Evolutionary conservation across 306 rosid species (phyloP).

Genomic region (Crotalaria pallida): DNA sequence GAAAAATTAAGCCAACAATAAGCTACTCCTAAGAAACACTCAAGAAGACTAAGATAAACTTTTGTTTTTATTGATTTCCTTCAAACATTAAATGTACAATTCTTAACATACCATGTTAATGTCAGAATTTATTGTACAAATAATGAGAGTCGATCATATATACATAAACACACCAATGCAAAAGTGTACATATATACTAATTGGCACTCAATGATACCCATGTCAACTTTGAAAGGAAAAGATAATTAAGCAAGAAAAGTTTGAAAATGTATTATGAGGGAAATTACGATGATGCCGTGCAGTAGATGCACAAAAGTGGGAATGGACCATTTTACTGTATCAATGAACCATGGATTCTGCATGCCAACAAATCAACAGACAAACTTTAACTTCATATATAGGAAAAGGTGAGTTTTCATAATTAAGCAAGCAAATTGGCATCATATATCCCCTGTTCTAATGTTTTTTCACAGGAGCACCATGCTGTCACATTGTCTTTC

Average conservation of each 20-base stretch:
- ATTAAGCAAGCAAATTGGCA: conserved; percentile 31
- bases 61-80: too few species aligned
- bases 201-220: not conserved
- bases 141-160: too few species aligned
- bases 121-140: too few species aligned
- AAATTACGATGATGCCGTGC: conserved; percentile 1
- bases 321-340: conserved; percentile 32
- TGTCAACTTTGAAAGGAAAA: not conserved
- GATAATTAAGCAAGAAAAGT: not conserved
- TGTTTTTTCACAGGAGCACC: not conserved
- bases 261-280: not conserved
- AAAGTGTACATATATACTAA: not conserved
- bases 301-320: not conserved
- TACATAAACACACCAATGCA: too few species aligned
- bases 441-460: not conserved
- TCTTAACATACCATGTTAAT: too few species aligned
- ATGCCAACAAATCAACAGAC: conserved; percentile 23
- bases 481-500: conserved; percentile 11
- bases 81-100: too few species aligned
- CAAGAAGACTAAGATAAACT: too few species aligned
- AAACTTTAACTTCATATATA: conserved; percentile 23
- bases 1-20: too few species aligned
- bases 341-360: conserved; percentile 4
- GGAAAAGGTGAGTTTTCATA: conserved; percentile 30
- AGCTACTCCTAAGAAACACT: too few species aligned